Percentiles rank a stretch among this genome's conserved stretches.
These are phyloP conservation scores for Ceraceosorus bombacis DNA, from an alignment of 1,284 basidiomycete genomes.

Conservation along the genomic window DNA sequence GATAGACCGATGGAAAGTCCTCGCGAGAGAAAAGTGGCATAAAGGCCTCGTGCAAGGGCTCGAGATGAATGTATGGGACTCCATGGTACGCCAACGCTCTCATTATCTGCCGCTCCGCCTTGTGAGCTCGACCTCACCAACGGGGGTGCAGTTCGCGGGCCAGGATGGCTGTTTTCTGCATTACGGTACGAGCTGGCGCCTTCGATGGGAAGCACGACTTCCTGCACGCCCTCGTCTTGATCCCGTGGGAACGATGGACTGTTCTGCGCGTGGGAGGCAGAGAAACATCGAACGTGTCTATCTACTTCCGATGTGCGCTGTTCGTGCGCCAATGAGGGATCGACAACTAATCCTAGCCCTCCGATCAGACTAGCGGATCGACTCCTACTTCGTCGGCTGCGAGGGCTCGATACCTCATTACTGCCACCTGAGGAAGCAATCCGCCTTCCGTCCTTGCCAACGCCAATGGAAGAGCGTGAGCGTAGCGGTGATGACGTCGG, in stretches of 20 bases:
- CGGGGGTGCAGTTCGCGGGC: no score
- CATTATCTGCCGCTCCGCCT: no score
- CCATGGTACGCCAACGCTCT: not conserved
- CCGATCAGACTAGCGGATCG: constrained; percentile 1
- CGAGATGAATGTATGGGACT: not conserved
- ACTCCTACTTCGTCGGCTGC: not conserved
- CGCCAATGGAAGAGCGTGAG: not conserved
- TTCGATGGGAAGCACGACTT: no score
- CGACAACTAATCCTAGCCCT: constrained; percentile 5
- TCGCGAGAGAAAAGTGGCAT: constrained; percentile 35
- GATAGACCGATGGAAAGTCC: constrained; percentile 42
- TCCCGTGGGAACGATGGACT: no score
- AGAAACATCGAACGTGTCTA: no score
- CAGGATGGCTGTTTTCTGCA: no score
- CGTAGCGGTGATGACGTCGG: not conserved
- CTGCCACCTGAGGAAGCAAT: constrained; percentile 3
- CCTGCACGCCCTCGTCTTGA: no score
- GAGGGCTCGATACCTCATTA: not conserved
- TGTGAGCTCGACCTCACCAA: no score
- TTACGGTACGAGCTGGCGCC: no score
- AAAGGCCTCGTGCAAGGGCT: constrained; percentile 14
- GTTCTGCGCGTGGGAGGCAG: no score
- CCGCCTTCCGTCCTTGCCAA: not conserved
- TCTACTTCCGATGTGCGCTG: no score
- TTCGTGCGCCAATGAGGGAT: not conserved